A percentile compares a stretch with the other conserved stretches of the same genome.
phyloP scores from a whole-genome alignment of 1,284 basidiomycete species.

The Trichosporon coremiiforme region DNA sequence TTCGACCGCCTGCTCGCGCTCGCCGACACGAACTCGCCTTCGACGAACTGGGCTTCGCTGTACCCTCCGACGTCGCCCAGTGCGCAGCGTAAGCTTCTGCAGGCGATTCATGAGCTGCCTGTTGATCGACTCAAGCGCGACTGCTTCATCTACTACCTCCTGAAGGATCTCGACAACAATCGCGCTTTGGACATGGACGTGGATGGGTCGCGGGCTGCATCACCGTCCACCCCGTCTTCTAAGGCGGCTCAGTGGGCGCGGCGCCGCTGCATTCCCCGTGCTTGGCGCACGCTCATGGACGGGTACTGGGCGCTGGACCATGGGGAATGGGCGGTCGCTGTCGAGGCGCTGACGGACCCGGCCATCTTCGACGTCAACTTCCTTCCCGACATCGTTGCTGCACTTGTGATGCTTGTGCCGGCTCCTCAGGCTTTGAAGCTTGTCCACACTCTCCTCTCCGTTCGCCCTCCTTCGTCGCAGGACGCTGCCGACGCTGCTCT shows the following conservation, averaged over 20 bases:
- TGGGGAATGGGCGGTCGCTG: slow-evolving; percentile 41
- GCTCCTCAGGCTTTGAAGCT: slow-evolving; percentile 40
- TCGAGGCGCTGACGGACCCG: slow-evolving; percentile 41
- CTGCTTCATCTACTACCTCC: slow-evolving; percentile 51
- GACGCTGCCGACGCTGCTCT: slow-evolving; percentile 37
- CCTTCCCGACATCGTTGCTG: slow-evolving; percentile 40
- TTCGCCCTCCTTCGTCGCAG: slow-evolving; percentile 16
- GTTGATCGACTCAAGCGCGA: slow-evolving; percentile 49
- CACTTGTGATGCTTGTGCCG: slow-evolving; percentile 41
- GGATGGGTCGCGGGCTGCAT: slow-evolving; percentile 25
- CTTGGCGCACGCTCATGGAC: slow-evolving; percentile 48
- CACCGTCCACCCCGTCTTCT: slow-evolving; percentile 3
- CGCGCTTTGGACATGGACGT: slow-evolving; percentile 33
- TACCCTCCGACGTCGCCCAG: slow-evolving; percentile 50
- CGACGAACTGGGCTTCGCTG: slow-evolving; percentile 28
- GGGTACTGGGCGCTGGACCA: slow-evolving; percentile 53
- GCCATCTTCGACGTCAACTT: slow-evolving; percentile 48
- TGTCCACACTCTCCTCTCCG: slow-evolving; percentile 39
- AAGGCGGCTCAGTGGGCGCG: slow-evolving; percentile 41
- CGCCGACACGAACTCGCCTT: slow-evolving; percentile 27
- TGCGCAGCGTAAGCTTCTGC: slow-evolving; percentile 41
- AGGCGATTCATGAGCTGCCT: slow-evolving; percentile 37
- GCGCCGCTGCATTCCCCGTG: slow-evolving; percentile 42
- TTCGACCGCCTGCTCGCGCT: slow-evolving; percentile 45
- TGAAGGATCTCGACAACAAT: slow-evolving; percentile 40